A percentile compares a stretch with the other conserved stretches of the same genome.
Conservation (phyloP, 257 asterid species). For the Mentha longifolia region DNA sequence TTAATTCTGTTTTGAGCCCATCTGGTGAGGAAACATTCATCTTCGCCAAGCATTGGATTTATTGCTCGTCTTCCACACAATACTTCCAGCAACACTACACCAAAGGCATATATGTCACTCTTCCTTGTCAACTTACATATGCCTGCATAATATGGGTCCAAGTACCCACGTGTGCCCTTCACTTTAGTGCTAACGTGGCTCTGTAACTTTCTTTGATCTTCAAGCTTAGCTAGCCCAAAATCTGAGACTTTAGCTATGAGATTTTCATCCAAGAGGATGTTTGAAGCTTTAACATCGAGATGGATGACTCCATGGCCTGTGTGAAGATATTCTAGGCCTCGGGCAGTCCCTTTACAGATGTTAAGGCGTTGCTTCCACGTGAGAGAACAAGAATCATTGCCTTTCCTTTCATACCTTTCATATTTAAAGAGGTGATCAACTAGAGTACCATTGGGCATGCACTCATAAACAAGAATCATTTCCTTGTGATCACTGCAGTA, state of each 20-base stretch:
- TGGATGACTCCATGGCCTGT: constrained; percentile 49
- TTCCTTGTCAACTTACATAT: constrained; percentile 51
- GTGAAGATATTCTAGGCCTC: constrained; percentile 62
- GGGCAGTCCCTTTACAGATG: constrained; percentile 59
- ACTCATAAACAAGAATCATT: constrained; percentile 58
- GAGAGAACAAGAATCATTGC: constrained; percentile 30
- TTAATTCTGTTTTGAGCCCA: constrained; percentile 51
- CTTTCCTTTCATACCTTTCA: too few species aligned
- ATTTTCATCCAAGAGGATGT: constrained; percentile 53
- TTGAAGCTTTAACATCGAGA: constrained; percentile 61
- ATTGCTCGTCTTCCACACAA: constrained; percentile 56
- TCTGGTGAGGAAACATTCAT: constrained; percentile 39
- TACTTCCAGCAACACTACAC: constrained; percentile 61
- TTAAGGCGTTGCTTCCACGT: constrained; percentile 55
- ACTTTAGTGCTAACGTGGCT: constrained; percentile 54
- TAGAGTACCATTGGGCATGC: constrained; percentile 57
- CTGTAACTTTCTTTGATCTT: constrained; percentile 39
- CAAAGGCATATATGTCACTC: constrained; percentile 64
- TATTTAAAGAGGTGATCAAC: constrained; percentile 56
- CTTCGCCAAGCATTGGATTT: constrained; percentile 37
- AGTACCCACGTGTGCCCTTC: constrained; percentile 63
- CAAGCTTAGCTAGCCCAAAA: constrained; percentile 61
- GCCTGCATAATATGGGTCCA: constrained; percentile 51
- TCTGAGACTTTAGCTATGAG: constrained; percentile 59
- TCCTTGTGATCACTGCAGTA: constrained; percentile 54